Percentiles rank a stretch among this genome's conserved stretches.
Evolutionary conservation across 2,329 filamentous ascomycete genomes (phyloP).

Genomic region (Xylaria sp.): DNA sequence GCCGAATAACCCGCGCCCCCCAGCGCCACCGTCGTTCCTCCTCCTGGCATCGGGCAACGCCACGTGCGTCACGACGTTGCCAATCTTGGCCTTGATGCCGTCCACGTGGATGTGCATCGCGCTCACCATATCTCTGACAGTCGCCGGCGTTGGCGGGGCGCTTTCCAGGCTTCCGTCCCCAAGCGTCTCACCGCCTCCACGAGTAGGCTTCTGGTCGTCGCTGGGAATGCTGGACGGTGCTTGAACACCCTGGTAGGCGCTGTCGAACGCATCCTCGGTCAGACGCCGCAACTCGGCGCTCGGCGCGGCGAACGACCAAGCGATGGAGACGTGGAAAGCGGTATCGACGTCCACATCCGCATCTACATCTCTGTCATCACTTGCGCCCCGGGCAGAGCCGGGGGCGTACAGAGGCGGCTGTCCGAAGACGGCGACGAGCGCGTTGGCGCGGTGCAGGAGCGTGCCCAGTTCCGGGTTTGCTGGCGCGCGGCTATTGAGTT

Average conservation of each 20-base stretch:
- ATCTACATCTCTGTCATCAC: not conserved
- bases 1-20: constrained; percentile 25
- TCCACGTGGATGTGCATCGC: constrained; percentile 59
- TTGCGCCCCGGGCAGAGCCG: constrained; percentile 23
- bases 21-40: not conserved
- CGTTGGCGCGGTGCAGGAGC: constrained; percentile 72
- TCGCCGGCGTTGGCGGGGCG: not conserved
- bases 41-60: constrained; percentile 40
- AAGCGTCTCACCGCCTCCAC: not conserved
- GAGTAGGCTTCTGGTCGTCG: not conserved
- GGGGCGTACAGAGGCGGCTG: constrained; percentile 74
- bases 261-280: constrained; percentile 43
- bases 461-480: constrained; percentile 60
- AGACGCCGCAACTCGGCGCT: constrained; percentile 47
- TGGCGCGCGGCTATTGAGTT: not conserved
- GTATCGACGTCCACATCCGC: constrained; percentile 35
- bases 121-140: not conserved
- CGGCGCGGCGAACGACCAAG: constrained; percentile 74
- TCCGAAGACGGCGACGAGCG: constrained; percentile 59
- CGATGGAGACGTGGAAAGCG: constrained; percentile 87
- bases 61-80: constrained; percentile 67
- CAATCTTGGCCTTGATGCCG: constrained; percentile 75
- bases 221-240: no score
- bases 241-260: no score
- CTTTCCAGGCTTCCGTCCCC: not conserved